phyloP scores from a whole-genome alignment of 1,284 basidiomycete species.

The Sutorius eximius region DNA sequence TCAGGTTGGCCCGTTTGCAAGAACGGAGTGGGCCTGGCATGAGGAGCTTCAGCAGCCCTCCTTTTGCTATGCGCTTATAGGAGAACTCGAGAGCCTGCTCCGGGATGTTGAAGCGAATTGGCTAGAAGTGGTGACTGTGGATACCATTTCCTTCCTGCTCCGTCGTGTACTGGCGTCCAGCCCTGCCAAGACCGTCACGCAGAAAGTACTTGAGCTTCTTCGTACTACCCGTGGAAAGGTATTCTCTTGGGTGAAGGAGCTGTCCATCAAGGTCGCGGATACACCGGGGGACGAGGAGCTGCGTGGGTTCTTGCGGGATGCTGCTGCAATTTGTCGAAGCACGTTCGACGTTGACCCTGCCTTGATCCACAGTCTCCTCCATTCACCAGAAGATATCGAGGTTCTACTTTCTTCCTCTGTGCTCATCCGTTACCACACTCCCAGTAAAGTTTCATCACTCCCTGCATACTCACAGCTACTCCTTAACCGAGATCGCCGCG shows the following conservation, averaged over 20 bases:
- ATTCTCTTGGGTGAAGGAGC: conserved; percentile 38
- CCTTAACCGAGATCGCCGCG: conserved; percentile 29
- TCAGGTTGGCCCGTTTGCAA: conserved; percentile 39
- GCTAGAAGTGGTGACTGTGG: conserved; percentile 40
- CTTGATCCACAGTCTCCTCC: conserved; percentile 19
- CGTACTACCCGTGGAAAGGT: conserved; percentile 32
- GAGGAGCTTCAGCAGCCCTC: conserved; percentile 22
- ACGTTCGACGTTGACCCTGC: conserved; percentile 40
- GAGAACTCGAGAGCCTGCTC: conserved; percentile 33
- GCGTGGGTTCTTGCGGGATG: conserved; percentile 33
- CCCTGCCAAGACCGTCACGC: conserved; percentile 1
- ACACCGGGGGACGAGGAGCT: conserved; percentile 24
- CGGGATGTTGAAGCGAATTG: conserved; percentile 40
- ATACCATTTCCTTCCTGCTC: conserved; percentile 36
- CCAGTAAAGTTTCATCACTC: conserved; percentile 1
- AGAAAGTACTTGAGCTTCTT: conserved; percentile 28
- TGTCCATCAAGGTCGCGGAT: conserved; percentile 25
- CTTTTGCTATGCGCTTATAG: conserved; percentile 37
- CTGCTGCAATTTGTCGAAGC: conserved; percentile 40
- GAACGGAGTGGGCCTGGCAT: conserved; percentile 32
- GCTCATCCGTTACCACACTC: conserved; percentile 34
- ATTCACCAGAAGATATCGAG: conserved; percentile 28
- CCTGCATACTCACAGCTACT: conserved; percentile 9
- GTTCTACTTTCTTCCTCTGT: conserved; percentile 39
- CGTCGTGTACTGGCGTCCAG: conserved; percentile 37